Evolutionary conservation across 345 rosid genomes (phyloP), one percentile per base, ranked within the genome.

Genomic region (Clarkia xantiana): DNA sequence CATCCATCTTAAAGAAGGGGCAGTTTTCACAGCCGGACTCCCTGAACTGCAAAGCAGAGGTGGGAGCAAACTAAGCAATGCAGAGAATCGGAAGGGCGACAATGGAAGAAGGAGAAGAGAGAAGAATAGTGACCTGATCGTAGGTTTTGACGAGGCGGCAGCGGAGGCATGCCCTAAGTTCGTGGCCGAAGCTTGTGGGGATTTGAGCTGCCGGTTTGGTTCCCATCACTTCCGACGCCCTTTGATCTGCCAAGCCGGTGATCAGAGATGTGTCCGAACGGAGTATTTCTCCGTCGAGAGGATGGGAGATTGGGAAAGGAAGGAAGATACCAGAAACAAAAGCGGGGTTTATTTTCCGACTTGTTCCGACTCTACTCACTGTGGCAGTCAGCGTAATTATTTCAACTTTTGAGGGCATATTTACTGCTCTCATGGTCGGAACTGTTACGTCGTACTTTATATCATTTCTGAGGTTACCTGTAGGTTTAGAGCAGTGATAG

Each of bases 141-240:
- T 80, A 83, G 61, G 95, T 85, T 63, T 85, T 85, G 63, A 85
- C 83, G 42, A 86, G 96, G 10, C 87, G 94, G 54, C 90, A 79
- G 41, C 87, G 90, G 48, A 86, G 82, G 64, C 94, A 81, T 54
- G 94, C 90, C 62, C 96, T 76, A 11, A 86, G 81, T 57, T 81
- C 87, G 40, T 83, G 94, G 16, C 96, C 96, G 34, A 80, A 83
- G 70, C 94, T 86, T n/a, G 90, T 86, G 44, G 96, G 96, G 57
- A 86, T 86, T 70, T 83, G 90, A 0, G 94, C 94, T 14, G 96
- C 68, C 19, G 57, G 58, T 11, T 48, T 49, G 25, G 63, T 67
- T 20, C 72, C 76, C 62, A 74, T 80, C 88, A 73, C 70, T 40
- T 14, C 47, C 0, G 38, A 14, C 38, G 1, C 16, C 23, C 49